Base-by-base conservation (phyloP, 2,329 filamentous ascomycete species). In the Xylariaceae sp. region DNA sequence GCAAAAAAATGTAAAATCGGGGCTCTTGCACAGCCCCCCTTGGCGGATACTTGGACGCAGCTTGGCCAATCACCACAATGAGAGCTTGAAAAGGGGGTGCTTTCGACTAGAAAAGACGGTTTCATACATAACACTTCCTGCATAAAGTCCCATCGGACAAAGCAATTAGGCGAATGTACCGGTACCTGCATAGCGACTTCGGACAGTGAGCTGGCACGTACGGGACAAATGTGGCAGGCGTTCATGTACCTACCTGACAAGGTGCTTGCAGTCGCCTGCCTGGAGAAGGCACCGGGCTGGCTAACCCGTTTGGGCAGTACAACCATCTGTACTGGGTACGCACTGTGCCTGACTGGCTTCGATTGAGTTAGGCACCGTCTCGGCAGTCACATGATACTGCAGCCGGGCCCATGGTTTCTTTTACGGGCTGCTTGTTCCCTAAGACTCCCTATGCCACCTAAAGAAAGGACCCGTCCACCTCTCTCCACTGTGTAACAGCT, bases 1-100 rank as follows among this genome's bases (percentile, higher is more conserved):
- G 30, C 39, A n/a, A 42, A 42, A 42, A 42, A 42, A 51, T 56
- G 34, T 51, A 39, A 9, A 39, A 60, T 51, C 42, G 51, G 60
- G 60, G 39, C 6, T 44, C 18, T 49, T 63, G 63, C 68, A 70
- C 68, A 59, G 68, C 68, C 68, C 64, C 65, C 49, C 67, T 69
- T 68, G 68, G 67, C 68, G 42, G 9, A 52, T 45, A 55, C 30
- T 9, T 23, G 53, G 55, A 51, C 58, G 49, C 47, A 49, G 35
- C 13, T 54, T 55, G 47, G 50, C 58, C 58, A 62, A 59, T 63
- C 60, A 45, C 42, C 42, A 45, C n/a, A n/a, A 45, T 15, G 42
- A 45, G 10, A n/a, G 42, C 42, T 13, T 45, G 13, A 6, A 45
- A 45, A 45, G 42, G 42, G 42, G 42, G 42, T 45, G 42, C 13